Conservation (phyloP, 768 basidiomycete genomes). For the Agrocybe pediades region DNA sequence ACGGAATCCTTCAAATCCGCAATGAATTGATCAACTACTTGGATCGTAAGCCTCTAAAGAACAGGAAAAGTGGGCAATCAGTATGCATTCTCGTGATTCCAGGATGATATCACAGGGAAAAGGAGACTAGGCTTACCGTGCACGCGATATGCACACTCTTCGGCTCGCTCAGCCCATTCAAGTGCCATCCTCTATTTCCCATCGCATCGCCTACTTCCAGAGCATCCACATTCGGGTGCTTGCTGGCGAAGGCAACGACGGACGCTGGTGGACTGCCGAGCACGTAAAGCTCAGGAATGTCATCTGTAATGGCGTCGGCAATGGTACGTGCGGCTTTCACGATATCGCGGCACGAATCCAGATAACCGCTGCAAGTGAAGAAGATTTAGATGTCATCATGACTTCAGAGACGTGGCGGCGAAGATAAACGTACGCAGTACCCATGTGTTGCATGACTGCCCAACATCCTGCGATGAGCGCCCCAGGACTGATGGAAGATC, state of each 20-base stretch:
- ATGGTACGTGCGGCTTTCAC: conserved; percentile 75
- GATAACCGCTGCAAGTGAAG: conserved; percentile 68
- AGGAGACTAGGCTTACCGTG: conserved; percentile 63
- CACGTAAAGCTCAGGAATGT: conserved; percentile 83
- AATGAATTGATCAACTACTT: conserved; percentile 75
- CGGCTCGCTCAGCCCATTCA: conserved; percentile 81
- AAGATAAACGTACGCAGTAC: conserved; percentile 62
- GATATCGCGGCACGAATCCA: conserved; percentile 81
- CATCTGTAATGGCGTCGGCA: conserved; percentile 60
- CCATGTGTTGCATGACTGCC: conserved; percentile 96
- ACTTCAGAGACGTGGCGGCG: not conserved
- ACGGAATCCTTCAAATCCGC: conserved; percentile 83
- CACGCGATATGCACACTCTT: conserved; percentile 91
- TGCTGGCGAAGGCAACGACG: conserved; percentile 85
- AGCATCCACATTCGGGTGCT: conserved; percentile 64
- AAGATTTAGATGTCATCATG: not conserved
- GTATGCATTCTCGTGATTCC: not conserved
- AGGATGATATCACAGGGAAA: not conserved
- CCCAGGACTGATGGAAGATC: conserved; percentile 62
- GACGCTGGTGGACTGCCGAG: conserved; percentile 90
- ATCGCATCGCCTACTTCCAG: conserved; percentile 91
- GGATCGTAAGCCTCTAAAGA: conserved; percentile 76
- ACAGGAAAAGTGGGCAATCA: not conserved
- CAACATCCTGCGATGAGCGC: conserved; percentile 93
- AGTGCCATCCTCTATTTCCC: conserved; percentile 85